Conservation (phyloP, 192 early-diverging fungal species). For the Coemansia sp. region DNA sequence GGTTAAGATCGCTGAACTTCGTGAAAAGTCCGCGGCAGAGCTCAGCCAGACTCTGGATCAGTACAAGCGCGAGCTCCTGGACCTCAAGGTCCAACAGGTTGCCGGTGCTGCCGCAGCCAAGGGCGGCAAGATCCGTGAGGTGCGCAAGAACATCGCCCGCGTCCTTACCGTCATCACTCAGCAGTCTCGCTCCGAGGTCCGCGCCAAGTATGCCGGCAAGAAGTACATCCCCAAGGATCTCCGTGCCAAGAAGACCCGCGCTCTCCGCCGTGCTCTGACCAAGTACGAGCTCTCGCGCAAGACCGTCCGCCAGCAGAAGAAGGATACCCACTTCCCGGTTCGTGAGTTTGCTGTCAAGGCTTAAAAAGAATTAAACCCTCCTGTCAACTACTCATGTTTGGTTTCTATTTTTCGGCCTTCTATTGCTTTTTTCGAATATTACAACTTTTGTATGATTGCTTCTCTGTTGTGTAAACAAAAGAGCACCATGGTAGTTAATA, state of each 20-base stretch:
- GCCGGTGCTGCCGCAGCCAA: constrained; percentile 66
- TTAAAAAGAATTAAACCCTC: constrained; percentile 44
- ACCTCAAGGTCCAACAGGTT: constrained; percentile 93
- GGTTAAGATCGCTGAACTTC: constrained; percentile 92
- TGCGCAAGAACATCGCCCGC: constrained; percentile 92
- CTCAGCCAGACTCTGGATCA: constrained; percentile 89
- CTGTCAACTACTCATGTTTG: not conserved
- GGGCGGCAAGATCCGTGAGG: constrained; percentile 72
- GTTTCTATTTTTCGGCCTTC: not conserved
- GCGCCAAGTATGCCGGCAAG: constrained; percentile 89
- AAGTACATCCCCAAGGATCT: constrained; percentile 96
- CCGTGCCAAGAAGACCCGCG: constrained; percentile 98
- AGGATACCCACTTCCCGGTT: constrained; percentile 82
- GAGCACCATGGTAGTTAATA: not conserved
- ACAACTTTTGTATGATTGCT: not conserved
- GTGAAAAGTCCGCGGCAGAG: constrained; percentile 92
- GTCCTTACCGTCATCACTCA: constrained; percentile 96
- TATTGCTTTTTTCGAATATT: not conserved
- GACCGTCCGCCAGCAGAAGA: constrained; percentile 90
- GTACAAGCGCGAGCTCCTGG: constrained; percentile 91
- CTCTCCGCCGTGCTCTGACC: constrained; percentile 94
- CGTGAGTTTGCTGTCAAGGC: constrained; percentile 92
- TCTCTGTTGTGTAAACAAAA: not conserved
- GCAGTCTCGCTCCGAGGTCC: constrained; percentile 85
- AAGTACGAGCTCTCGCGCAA: constrained; percentile 72